Base-by-base conservation (phyloP, 208 protist species). In the Strigomonas galati region DNA sequence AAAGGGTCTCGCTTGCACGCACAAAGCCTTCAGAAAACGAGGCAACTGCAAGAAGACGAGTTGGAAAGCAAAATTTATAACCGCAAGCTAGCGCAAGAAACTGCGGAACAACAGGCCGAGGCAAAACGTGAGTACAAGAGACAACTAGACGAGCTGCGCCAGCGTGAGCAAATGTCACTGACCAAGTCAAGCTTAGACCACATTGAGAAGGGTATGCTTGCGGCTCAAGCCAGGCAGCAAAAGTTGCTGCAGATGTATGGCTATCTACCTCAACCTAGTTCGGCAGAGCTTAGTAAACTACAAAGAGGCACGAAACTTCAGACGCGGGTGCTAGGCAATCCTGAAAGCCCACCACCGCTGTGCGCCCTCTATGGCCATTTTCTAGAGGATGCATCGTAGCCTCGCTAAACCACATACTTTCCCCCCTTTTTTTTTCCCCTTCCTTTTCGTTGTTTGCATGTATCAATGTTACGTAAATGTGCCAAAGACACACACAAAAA, bases 151-250 rank as follows among this genome's bases (percentile, higher is more conserved):
- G 37, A 46, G 12, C 30, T 76, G 43, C 57, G 67, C 2, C 56
- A 68, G 26, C 54, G 62, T 12, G 69, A 70, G 32, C 12, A 30
- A 14, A 28, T 67, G 0, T 67, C 58, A 30, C 28, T 64, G 27
- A 62, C 69, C 46, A 57, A 76, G 40, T 67, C 72, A 5, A 78
- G 81, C 31, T 60, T 88, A 46, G 52, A 62, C 7, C 77, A 84
- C 59, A 70, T 84, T 57, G 76, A 87, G 52, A 62, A 61, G n/a
- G 81, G 82, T 37, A 85, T 93, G 77, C 62, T 82, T 26, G 70
- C 79, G 19, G 62, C 79, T 6, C 87, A 93, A 43, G 69, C 56
- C 10, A 64, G 59, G 2, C 78, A 89, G 52, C 76, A 71, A 12
- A 46, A 55, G 6, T 63, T 83, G 19, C 60, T 87, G 15, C 43